These are phyloP conservation scores for Lathyrus tuberosus DNA, from an alignment of 306 rosid species.

Conservation along the genomic window DNA sequence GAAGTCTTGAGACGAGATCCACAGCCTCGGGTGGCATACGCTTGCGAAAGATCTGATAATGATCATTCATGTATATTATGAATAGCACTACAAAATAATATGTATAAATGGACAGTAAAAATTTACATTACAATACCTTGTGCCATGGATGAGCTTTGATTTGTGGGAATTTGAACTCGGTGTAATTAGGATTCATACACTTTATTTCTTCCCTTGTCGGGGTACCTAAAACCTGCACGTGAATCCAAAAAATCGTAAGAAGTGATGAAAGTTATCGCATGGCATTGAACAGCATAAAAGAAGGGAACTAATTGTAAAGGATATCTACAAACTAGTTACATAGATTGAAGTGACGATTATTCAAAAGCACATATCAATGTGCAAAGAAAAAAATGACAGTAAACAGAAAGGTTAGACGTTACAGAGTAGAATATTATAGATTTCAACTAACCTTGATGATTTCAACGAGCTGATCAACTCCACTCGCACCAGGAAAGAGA, in stretches of 20 bases:
- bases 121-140: constrained; percentile 57
- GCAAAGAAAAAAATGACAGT: neutral
- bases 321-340: constrained; percentile 21
- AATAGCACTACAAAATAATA: neutral
- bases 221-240: constrained; percentile 81
- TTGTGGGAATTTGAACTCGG: constrained; percentile 87
- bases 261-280: constrained; percentile 6
- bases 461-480: constrained; percentile 91
- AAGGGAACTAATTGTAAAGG: constrained; percentile 7
- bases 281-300: neutral
- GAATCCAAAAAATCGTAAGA: constrained; percentile 17
- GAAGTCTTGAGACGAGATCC: constrained; percentile 89
- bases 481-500: constrained; percentile 86
- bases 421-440: neutral
- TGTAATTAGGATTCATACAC: constrained; percentile 92
- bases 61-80: neutral
- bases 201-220: constrained; percentile 95
- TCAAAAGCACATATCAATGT: constrained; percentile 8
- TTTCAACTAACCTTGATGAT: constrained; percentile 67
- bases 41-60: constrained; percentile 76
- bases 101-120: constrained; percentile 5
- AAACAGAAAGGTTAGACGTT: neutral
- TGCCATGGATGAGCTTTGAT: constrained; percentile 96
- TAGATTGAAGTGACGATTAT: neutral
- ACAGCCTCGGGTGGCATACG: constrained; percentile 92